Conservation (phyloP, 257 asterid genomes). For the Solanum pennellii region DNA sequence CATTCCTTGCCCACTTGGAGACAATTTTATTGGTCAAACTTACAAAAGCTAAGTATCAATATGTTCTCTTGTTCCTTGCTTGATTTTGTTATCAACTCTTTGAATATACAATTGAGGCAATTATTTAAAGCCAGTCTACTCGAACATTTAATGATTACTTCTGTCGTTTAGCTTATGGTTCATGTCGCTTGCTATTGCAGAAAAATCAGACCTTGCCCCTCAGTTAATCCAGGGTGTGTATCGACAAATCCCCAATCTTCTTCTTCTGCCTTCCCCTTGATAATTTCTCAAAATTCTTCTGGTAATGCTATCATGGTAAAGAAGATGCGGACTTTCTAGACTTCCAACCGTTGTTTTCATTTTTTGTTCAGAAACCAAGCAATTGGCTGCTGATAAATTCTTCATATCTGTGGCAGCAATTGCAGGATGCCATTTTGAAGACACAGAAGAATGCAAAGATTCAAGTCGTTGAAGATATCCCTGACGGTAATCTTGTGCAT, state of each 20-base stretch:
- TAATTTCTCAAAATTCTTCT: slow-evolving; percentile 33
- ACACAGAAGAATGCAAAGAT: slow-evolving; percentile 80
- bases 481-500: slow-evolving; percentile 26
- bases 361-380: not conserved
- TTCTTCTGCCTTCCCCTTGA: slow-evolving; percentile 73
- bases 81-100: not conserved
- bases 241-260: slow-evolving; percentile 81
- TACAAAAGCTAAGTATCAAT: not conserved
- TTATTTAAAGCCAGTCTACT: not conserved
- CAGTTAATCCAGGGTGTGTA: slow-evolving; percentile 75
- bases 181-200: slow-evolving; percentile 19
- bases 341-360: not conserved
- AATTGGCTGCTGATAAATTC: not conserved
- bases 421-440: slow-evolving; percentile 55
- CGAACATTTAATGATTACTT: not conserved
- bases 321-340: not conserved
- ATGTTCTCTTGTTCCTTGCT: not conserved
- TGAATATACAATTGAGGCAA: not conserved
- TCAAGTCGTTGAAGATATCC: slow-evolving; percentile 55
- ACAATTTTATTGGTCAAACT: not conserved
- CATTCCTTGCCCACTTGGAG: not conserved
- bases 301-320: slow-evolving; percentile 44
- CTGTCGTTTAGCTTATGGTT: not conserved
- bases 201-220: slow-evolving; percentile 83
- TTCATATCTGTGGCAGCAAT: slow-evolving; percentile 24